Conservation (phyloP, 129 eudicot genomes). For the Tanacetum coccineum region DNA sequence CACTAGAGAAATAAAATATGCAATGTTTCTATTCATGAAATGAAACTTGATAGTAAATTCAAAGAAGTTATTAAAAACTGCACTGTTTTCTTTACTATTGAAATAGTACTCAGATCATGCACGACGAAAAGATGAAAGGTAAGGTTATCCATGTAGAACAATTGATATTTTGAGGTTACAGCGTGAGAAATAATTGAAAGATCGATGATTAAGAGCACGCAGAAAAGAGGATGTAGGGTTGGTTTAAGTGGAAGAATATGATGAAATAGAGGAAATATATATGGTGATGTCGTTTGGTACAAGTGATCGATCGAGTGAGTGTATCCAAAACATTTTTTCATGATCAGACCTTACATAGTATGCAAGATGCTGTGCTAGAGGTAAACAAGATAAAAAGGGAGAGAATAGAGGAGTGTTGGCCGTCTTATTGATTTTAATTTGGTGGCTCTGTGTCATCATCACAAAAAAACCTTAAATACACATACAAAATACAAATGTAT, state of each 20-base stretch:
- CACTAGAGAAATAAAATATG: slow-evolving; percentile 9
- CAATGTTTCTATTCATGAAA: slow-evolving; percentile 9
- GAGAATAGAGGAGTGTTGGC: too few relatives aligned
- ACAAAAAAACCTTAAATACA: too few relatives aligned
- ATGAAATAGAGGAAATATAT: slow-evolving; percentile 2
- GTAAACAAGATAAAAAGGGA: too few relatives aligned
- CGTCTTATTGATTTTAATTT: too few relatives aligned
- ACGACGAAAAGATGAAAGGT: slow-evolving; percentile 14
- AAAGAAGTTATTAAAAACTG: background rate
- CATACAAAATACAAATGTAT: too few relatives aligned
- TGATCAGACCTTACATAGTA: too few relatives aligned
- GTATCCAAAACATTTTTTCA: too few relatives aligned
- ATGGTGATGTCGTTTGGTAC: background rate
- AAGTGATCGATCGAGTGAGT: too few relatives aligned
- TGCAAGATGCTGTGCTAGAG: too few relatives aligned
- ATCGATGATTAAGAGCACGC: background rate
- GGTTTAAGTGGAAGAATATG: slow-evolving; percentile 25
- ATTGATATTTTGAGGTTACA: slow-evolving; percentile 20
- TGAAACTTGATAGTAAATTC: background rate
- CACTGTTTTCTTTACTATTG: background rate
- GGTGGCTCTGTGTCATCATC: too few relatives aligned
- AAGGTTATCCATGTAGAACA: slow-evolving; percentile 20
- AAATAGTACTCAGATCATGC: background rate
- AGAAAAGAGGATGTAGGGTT: background rate
- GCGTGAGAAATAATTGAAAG: background rate